phyloP scores from a whole-genome alignment of 345 rosid genomes.

The Pugionium cornutum region DNA sequence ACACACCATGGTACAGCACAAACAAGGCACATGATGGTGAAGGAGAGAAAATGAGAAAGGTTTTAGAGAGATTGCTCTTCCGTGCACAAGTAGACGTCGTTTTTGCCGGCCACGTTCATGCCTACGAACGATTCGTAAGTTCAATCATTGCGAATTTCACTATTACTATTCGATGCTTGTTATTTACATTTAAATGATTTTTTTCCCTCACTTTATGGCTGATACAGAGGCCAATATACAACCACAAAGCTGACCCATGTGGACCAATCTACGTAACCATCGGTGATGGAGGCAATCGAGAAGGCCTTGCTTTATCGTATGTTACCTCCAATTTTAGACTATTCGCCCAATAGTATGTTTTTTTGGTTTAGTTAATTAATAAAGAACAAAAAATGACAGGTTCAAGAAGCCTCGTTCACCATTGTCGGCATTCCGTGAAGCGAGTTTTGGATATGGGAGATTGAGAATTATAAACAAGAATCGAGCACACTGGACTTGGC shows the following conservation, averaged over 20 bases:
- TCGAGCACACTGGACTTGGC: too few relatives aligned
- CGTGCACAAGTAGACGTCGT: constrained; percentile 69
- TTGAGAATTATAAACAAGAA: too few relatives aligned
- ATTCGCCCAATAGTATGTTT: too few relatives aligned
- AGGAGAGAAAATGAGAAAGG: constrained; percentile 79
- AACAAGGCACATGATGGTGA: constrained; percentile 85
- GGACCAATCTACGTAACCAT: too few relatives aligned
- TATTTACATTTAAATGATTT: background rate
- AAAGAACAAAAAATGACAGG: too few relatives aligned
- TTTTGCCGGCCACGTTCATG: constrained; percentile 29
- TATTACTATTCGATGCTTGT: background rate
- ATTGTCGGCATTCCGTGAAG: too few relatives aligned
- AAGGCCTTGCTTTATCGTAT: too few relatives aligned
- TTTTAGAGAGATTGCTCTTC: constrained; percentile 67
- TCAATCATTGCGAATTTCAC: background rate
- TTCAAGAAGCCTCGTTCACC: too few relatives aligned
- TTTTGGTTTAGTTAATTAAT: too few relatives aligned
- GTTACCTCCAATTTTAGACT: too few relatives aligned
- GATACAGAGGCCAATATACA: constrained; percentile 58
- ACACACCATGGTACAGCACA: constrained; percentile 92
- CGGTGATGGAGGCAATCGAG: too few relatives aligned
- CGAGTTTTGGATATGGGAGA: too few relatives aligned
- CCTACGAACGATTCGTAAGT: constrained; percentile 90
- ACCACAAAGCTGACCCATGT: constrained; percentile 42
- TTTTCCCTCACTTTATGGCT: background rate